Percentiles rank a stretch among this genome's conserved stretches.
These are phyloP conservation scores for Phtheirospermum japonicum DNA, from an alignment of 257 asterid species.

Conservation along the genomic window DNA sequence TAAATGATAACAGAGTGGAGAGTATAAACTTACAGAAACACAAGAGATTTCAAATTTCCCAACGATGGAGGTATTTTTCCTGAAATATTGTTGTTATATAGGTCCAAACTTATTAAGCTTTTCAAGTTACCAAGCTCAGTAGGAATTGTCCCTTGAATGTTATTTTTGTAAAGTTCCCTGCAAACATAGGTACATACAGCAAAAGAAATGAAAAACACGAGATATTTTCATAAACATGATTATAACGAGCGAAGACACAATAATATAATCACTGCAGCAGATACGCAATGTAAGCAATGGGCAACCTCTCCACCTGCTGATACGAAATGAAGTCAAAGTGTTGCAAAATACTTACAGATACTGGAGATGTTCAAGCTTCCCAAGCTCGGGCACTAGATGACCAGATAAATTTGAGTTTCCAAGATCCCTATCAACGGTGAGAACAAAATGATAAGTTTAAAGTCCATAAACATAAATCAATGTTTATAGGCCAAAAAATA, in stretches of 20 bases:
- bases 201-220: not conserved
- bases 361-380: slow-evolving; percentile 55
- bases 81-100: slow-evolving; percentile 82
- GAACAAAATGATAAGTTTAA: slow-evolving; percentile 23
- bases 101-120: slow-evolving; percentile 87
- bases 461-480: slow-evolving; percentile 1
- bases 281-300: not conserved
- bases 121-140: slow-evolving; percentile 79
- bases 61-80: slow-evolving; percentile 73
- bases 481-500: not conserved
- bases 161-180: slow-evolving; percentile 93
- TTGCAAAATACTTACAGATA: slow-evolving; percentile 50
- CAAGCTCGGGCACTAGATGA: slow-evolving; percentile 68
- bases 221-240: slow-evolving; percentile 6
- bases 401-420: slow-evolving; percentile 77
- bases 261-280: no score
- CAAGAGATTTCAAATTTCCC: slow-evolving; percentile 77
- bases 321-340: slow-evolving; percentile 3
- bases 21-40: slow-evolving; percentile 70
- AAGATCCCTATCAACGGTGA: slow-evolving; percentile 55
- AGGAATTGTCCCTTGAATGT: slow-evolving; percentile 80
- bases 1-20: slow-evolving; percentile 11
- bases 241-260: slow-evolving; percentile 2
- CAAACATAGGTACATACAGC: slow-evolving; percentile 9
- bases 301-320: not conserved